Base-by-base conservation (phyloP, 768 basidiomycete genomes). In the Boletellus ananas region DNA sequence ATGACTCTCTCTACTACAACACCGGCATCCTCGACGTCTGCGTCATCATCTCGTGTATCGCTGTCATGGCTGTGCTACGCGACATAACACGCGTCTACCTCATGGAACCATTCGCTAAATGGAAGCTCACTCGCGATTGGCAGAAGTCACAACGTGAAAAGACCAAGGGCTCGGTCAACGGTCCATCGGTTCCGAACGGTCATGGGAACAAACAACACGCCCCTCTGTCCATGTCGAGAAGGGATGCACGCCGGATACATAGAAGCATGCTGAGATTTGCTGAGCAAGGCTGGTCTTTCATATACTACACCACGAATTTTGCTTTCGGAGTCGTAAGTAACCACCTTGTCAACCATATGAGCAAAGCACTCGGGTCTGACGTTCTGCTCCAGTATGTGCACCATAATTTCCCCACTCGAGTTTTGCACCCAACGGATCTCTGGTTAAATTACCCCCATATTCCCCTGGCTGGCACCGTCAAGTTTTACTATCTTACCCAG, bases 201-300 rank as follows among this genome's bases (percentile, higher is more conserved):
- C 60, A 55, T 46, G 54, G 59, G 12, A 69, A 70, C 45, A 64
- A 60, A 20, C 34, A 51, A 34, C 33, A 45, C 34, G 13, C 45
- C 43, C 55, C 56, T 38, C 40, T 59, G n/a, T 45, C 47, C 51
- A 66, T 54, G 58, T 54, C 63, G 44, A 54, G 61, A 54, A 79
- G 73, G 57, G 83, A 89, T 59, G 71, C 77, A 17, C 80, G 76
- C 45, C 78, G 74, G 57, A 73, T 89, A 51, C 80, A 85, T 51
- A 76, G 86, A 62, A 84, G 81, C 53, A 84, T 93, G 36, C 66
- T 89, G 39, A 77, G 96, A 59, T 98, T 98, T 63, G 90, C 92
- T 3, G 96, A 99, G 67, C 96, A 99, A 70, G 89, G 92, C 49
- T 98, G 93, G 90, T 83, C 82, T 33, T 76, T 84, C 39, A 68